These are phyloP conservation scores for Calvatia gigantea DNA, from an alignment of 768 basidiomycete genomes.

Conservation along the genomic window DNA sequence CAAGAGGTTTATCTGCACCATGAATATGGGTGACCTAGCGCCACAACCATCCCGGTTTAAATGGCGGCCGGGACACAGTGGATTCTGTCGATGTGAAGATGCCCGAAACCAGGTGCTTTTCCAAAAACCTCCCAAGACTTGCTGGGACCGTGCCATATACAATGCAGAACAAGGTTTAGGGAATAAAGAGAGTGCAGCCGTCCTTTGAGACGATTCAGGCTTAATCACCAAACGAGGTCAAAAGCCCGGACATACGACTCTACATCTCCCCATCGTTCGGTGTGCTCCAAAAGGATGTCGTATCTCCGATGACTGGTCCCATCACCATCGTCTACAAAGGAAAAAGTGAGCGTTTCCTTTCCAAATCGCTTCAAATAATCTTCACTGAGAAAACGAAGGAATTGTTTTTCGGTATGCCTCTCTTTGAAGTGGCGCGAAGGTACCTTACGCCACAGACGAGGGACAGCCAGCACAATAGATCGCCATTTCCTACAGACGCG, in stretches of 20 bases:
- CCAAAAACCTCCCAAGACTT: background rate
- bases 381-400: background rate
- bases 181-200: background rate
- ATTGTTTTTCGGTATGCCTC: background rate
- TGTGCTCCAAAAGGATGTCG: background rate
- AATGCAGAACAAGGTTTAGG: background rate
- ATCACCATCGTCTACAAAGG: background rate
- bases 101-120: background rate
- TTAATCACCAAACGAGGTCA: background rate
- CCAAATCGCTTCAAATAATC: background rate
- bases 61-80: background rate
- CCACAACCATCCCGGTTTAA: background rate
- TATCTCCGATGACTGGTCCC: background rate
- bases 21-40: background rate
- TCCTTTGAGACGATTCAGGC: background rate
- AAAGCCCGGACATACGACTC: background rate
- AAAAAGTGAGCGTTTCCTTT: background rate
- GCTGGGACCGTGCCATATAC: background rate
- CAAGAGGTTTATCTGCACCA: background rate
- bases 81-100: background rate
- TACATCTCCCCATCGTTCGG: conserved; percentile 1
- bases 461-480: conserved; percentile 28
- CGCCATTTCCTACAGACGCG: conserved; percentile 43
- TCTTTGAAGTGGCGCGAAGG: background rate
- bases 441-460: conserved; percentile 39